Conservation (phyloP, 805 yeast species). For the Hanseniaspora valbyensis region DNA sequence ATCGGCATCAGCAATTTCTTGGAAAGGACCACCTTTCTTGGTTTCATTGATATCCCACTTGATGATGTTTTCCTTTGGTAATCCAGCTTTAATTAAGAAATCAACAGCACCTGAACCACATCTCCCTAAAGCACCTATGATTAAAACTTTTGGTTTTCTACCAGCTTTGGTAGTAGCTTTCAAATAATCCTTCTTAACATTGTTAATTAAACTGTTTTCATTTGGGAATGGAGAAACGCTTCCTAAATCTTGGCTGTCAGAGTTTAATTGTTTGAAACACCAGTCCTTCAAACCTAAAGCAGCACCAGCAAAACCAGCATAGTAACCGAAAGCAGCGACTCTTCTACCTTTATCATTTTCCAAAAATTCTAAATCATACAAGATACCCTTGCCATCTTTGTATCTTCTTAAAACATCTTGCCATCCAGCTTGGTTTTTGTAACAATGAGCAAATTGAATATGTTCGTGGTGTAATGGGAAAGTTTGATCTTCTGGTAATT, state of each 20-base stretch:
- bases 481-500: conserved; percentile 75
- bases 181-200: conserved; percentile 50
- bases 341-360: conserved; percentile 93
- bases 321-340: conserved; percentile 98
- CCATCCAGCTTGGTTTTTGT: conserved; percentile 97
- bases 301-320: conserved; percentile 99
- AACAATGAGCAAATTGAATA: conserved; percentile 97
- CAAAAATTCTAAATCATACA: conserved; percentile 89
- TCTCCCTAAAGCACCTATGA: conserved; percentile 96
- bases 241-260: conserved; percentile 57
- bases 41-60: conserved; percentile 99
- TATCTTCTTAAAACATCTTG: conserved; percentile 77
- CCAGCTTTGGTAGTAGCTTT: conserved; percentile 46
- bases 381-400: conserved; percentile 79
- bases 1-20: conserved; percentile 77
- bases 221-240: conserved; percentile 74
- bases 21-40: conserved; percentile 91
- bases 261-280: conserved; percentile 76
- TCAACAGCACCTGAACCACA: conserved; percentile 97
- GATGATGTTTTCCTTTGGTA: conserved; percentile 70
- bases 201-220: conserved; percentile 62
- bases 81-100: conserved; percentile 67
- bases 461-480: conserved; percentile 95
- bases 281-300: conserved; percentile 91
- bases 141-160: conserved; percentile 63